Percentiles rank a stretch among this genome's conserved stretches.
These are phyloP conservation scores for Podaxis mareebaensis DNA, from an alignment of 768 basidiomycete genomes.

Conservation along the genomic window DNA sequence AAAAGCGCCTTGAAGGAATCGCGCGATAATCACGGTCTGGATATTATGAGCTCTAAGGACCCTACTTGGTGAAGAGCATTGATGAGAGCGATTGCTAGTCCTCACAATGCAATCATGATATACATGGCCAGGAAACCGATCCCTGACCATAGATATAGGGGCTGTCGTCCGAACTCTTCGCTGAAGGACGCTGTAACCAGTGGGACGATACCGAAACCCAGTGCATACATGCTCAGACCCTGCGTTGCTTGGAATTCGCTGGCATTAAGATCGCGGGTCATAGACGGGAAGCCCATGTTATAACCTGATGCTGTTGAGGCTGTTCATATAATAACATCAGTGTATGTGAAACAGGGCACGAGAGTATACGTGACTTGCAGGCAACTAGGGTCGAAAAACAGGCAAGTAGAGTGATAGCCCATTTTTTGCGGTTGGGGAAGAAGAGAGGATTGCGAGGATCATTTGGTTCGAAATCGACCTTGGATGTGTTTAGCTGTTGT, in stretches of 20 bases:
- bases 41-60: conserved; percentile 43
- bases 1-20: conserved; percentile 62
- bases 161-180: conserved; percentile 71
- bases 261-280: conserved; percentile 52
- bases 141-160: conserved; percentile 53
- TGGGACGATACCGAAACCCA: conserved; percentile 65
- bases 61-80: conserved; percentile 2
- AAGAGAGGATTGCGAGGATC: conserved; percentile 21
- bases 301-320: conserved; percentile 56
- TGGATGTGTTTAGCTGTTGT: background rate
- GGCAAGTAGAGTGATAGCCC: conserved; percentile 45
- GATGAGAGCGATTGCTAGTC: background rate
- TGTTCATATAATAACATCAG: conserved; percentile 23
- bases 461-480: conserved; percentile 18
- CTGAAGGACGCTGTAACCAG: conserved; percentile 69
- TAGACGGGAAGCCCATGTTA: conserved; percentile 54
- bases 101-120: conserved; percentile 43
- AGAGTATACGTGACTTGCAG: conserved; percentile 38
- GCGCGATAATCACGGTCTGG: conserved; percentile 55
- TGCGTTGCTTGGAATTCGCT: conserved; percentile 46
- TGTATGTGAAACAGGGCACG: background rate
- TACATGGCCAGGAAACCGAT: conserved; percentile 54
- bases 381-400: conserved; percentile 49
- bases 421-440: conserved; percentile 34
- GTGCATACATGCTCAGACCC: conserved; percentile 51